These are phyloP conservation scores for Xylariaceae sp. DNA, from an alignment of 2,329 filamentous ascomycete genomes.

Conservation along the genomic window DNA sequence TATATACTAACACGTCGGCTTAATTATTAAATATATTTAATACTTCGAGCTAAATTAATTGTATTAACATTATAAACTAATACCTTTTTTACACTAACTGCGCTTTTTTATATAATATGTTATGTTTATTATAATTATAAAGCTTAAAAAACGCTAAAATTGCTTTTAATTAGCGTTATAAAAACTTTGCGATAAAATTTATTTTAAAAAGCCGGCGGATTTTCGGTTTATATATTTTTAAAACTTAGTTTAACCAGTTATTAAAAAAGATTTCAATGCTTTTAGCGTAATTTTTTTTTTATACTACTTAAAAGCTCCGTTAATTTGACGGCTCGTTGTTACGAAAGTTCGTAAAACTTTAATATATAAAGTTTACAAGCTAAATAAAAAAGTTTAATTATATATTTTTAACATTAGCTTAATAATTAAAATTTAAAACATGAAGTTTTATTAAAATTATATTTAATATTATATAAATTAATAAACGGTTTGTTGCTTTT, in stretches of 20 bases:
- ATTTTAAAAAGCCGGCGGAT: no score
- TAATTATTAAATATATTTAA: not conserved
- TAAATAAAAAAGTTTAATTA: not conserved
- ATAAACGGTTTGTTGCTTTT: not conserved
- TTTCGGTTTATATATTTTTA: not conserved
- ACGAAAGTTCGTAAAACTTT: not conserved
- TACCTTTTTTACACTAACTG: not conserved
- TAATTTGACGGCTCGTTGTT: not conserved
- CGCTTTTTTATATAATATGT: slow-evolving; percentile 9
- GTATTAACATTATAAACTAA: not conserved
- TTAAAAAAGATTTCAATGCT: slow-evolving; percentile 4
- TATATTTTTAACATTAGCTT: not conserved
- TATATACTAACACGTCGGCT: slow-evolving; percentile 8
- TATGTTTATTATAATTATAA: no score
- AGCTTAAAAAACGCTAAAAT: no score
- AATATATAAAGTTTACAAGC: not conserved
- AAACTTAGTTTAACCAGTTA: slow-evolving; percentile 1
- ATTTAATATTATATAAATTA: not conserved
- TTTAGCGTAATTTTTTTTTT: not conserved
- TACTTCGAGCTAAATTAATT: not conserved
- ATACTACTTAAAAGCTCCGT: not conserved
- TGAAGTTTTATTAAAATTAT: not conserved
- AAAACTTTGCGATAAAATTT: no score
- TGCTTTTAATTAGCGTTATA: no score
- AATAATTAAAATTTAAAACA: not conserved